Conservation (phyloP, 768 basidiomycete genomes). For the Lactarius trivialis region DNA sequence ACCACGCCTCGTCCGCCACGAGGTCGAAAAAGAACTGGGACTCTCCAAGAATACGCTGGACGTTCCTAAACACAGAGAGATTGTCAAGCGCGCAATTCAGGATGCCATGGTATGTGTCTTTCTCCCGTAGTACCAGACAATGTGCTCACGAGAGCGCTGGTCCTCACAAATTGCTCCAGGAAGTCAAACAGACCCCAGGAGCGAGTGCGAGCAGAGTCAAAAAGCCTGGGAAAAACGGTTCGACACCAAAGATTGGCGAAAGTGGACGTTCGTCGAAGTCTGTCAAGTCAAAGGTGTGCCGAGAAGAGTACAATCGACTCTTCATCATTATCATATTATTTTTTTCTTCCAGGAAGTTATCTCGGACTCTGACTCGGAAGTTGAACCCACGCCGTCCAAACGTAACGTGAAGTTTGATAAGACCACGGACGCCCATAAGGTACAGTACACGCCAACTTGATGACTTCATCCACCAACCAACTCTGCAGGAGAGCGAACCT, state of each 20-base stretch:
- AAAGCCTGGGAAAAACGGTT: background rate
- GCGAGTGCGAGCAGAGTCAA: background rate
- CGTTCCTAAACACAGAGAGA: background rate
- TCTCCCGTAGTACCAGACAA: background rate
- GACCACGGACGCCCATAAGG: background rate
- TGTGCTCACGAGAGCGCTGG: background rate
- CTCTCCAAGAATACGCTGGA: constrained; percentile 3
- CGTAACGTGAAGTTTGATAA: background rate
- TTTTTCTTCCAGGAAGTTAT: constrained; percentile 13
- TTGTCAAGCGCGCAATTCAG: constrained; percentile 12
- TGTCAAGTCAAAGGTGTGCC: constrained; percentile 16
- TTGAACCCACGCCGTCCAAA: background rate
- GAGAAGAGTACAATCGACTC: background rate
- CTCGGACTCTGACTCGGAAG: constrained; percentile 15
- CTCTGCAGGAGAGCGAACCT: background rate
- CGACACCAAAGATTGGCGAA: background rate
- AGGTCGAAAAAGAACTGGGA: constrained; percentile 4
- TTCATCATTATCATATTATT: background rate
- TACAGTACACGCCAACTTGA: background rate
- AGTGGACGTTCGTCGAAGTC: constrained; percentile 6
- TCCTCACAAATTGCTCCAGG: background rate
- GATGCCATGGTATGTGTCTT: constrained; percentile 12
- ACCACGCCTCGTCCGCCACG: constrained; percentile 14
- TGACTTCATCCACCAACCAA: background rate
- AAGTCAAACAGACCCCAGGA: background rate